A percentile compares a stretch with the other conserved stretches of the same genome.
phyloP scores from a whole-genome alignment of 768 basidiomycete genomes.

The Auriscalpium vulgare region DNA sequence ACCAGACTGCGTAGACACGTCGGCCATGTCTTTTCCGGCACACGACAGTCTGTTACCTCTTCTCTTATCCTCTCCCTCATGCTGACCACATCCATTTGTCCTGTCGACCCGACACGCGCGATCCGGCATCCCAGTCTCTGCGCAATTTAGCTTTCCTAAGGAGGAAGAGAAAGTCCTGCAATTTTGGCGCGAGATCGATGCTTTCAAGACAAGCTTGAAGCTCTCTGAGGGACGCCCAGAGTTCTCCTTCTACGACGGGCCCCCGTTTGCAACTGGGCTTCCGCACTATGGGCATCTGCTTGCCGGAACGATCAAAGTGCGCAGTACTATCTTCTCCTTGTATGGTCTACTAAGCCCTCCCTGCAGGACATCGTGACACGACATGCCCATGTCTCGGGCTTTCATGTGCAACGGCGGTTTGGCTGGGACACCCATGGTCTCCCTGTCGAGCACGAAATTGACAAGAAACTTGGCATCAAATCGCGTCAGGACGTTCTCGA shows the following conservation, averaged over 20 bases:
- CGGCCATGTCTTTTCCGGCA: constrained; percentile 53
- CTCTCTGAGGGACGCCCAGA: constrained; percentile 86
- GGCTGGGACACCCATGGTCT: constrained; percentile 99
- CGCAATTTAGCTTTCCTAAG: constrained; percentile 73
- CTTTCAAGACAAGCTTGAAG: constrained; percentile 90
- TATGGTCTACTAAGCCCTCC: constrained; percentile 4
- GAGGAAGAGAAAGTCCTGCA: constrained; percentile 86
- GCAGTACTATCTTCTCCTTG: constrained; percentile 13
- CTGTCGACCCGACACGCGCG: constrained; percentile 3
- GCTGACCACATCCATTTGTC: not conserved
- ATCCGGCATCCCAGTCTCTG: constrained; percentile 44
- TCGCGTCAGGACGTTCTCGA: constrained; percentile 88
- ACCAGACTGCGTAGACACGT: not conserved
- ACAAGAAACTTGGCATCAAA: constrained; percentile 90
- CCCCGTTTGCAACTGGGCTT: constrained; percentile 93
- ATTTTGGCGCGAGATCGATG: constrained; percentile 96
- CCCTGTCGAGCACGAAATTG: constrained; percentile 98
- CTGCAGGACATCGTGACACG: constrained; percentile 92
- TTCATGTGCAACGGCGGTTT: constrained; percentile 88
- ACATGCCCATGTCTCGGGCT: constrained; percentile 88
- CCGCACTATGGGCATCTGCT: constrained; percentile 95
- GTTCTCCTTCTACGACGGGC: constrained; percentile 95
- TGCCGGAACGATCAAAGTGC: constrained; percentile 87
- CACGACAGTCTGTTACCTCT: constrained; percentile 55
- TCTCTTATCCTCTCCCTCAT: not conserved